Conservation (phyloP, 352 stramenopile genomes). For the Hyaloperonospora arabidopsidis region DNA sequence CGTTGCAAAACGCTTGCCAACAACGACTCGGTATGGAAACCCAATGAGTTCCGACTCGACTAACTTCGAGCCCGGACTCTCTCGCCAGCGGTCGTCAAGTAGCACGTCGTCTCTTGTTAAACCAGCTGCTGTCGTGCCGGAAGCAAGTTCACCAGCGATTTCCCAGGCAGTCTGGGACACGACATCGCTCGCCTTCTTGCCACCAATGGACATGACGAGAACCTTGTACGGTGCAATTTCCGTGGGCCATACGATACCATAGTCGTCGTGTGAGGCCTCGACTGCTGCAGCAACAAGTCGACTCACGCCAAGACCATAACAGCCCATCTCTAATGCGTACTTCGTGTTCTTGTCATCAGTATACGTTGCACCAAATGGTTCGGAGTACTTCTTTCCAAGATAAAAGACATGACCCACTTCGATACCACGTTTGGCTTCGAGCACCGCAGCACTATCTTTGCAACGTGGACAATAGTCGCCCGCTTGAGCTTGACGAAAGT, state of each 20-base stretch:
- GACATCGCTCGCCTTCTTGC: conserved; percentile 43
- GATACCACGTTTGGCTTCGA: conserved; percentile 76
- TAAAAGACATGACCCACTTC: conserved; percentile 88
- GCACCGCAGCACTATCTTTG: conserved; percentile 23
- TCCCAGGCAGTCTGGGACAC: conserved; percentile 34
- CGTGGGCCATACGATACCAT: conserved; percentile 75
- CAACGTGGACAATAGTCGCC: conserved; percentile 61
- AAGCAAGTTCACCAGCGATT: conserved; percentile 51
- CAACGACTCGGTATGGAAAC: conserved; percentile 77
- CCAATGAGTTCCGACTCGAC: conserved; percentile 82
- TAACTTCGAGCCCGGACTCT: conserved; percentile 73
- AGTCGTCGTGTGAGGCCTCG: conserved; percentile 65
- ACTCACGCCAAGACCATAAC: conserved; percentile 81
- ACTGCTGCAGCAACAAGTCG: conserved; percentile 75
- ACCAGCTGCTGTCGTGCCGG: conserved; percentile 19
- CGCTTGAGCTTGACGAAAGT: conserved; percentile 60
- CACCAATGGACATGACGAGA: conserved; percentile 67
- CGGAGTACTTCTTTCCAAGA: conserved; percentile 85
- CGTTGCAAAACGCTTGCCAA: conserved; percentile 70
- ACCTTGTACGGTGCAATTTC: conserved; percentile 79
- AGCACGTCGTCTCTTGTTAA: conserved; percentile 53
- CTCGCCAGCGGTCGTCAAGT: conserved; percentile 77
- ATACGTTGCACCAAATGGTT: conserved; percentile 64
- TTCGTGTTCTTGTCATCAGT: conserved; percentile 40
- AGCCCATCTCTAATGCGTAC: conserved; percentile 80